Evolutionary conservation across 192 early-diverging fungal genomes (phyloP).

Genomic region (Coemansia sp.): DNA sequence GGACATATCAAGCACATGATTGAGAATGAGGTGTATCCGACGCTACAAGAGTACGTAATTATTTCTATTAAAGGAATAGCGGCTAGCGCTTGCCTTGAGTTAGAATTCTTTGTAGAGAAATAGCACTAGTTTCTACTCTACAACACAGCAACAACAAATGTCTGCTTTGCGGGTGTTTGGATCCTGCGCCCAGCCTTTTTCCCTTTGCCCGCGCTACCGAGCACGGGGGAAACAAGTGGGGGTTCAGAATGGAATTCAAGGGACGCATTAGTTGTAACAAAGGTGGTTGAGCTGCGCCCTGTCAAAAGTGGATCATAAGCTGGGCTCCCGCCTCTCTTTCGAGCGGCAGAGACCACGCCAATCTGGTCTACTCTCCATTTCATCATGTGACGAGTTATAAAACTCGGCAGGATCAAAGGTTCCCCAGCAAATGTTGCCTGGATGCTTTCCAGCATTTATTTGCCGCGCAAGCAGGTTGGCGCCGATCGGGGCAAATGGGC

Average conservation of each 20-base stretch:
- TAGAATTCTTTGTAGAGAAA: background rate
- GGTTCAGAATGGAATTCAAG: constrained; percentile 29
- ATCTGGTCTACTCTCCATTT: constrained; percentile 27
- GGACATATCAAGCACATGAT: too few species aligned
- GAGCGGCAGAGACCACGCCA: background rate
- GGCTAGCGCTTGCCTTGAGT: too few species aligned
- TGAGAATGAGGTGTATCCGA: too few species aligned
- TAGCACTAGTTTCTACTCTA: background rate
- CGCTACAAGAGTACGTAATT: too few species aligned
- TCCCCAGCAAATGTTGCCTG: background rate
- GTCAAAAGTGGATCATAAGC: constrained; percentile 4
- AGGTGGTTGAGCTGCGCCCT: constrained; percentile 27
- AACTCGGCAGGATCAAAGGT: constrained; percentile 37
- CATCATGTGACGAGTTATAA: constrained; percentile 37
- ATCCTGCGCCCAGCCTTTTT: too few species aligned
- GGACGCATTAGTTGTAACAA: constrained; percentile 36
- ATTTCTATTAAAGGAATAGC: too few species aligned
- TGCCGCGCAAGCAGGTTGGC: too few species aligned
- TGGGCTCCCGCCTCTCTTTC: background rate
- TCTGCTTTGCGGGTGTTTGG: background rate
- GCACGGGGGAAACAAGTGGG: too few species aligned
- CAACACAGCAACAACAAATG: background rate
- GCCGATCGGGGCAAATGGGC: too few species aligned
- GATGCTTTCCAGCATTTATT: background rate
- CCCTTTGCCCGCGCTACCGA: too few species aligned